Percentiles rank a stretch among this genome's conserved stretches.
These are phyloP conservation scores for Cronartium ribicola DNA, from an alignment of 1,284 basidiomycete genomes.

Conservation along the genomic window DNA sequence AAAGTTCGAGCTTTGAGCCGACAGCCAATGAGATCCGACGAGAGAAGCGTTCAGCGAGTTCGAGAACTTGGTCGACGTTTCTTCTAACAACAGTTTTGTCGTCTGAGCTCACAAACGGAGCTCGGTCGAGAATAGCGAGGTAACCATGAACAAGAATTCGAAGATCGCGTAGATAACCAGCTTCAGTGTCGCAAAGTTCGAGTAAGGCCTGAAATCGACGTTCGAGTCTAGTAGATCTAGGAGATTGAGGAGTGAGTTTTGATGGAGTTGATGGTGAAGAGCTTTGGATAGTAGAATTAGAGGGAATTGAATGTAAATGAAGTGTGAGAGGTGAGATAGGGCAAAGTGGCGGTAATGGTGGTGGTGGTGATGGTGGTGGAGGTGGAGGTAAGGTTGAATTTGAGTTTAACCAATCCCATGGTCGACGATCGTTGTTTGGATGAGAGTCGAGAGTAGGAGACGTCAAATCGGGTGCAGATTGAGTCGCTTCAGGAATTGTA, in stretches of 20 bases:
- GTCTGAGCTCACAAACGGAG: not conserved
- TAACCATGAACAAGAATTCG: slow-evolving; percentile 68
- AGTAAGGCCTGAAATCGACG: slow-evolving; percentile 62
- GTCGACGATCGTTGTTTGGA: not conserved
- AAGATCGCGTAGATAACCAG: slow-evolving; percentile 71
- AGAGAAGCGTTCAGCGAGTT: slow-evolving; percentile 38
- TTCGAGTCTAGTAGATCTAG: slow-evolving; percentile 14
- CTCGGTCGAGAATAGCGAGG: slow-evolving; percentile 44
- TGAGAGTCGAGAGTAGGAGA: slow-evolving; percentile 7
- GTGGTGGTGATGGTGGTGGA: not conserved
- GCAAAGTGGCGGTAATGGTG: not conserved
- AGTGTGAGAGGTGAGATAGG: not conserved
- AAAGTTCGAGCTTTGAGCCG: slow-evolving; percentile 30
- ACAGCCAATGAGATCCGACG: slow-evolving; percentile 30
- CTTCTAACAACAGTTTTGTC: slow-evolving; percentile 32
- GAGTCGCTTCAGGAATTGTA: slow-evolving; percentile 1
- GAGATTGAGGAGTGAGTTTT: not conserved
- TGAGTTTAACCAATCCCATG: not conserved
- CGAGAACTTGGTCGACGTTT: slow-evolving; percentile 31
- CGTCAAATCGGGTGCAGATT: not conserved
- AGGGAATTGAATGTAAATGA: not conserved
- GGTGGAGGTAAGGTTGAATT: not conserved
- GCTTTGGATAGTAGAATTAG: not conserved
- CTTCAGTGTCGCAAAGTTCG: slow-evolving; percentile 77
- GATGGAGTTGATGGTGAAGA: slow-evolving; percentile 2